phyloP scores from a whole-genome alignment of 257 asterid species.

The Scutellaria minor region DNA sequence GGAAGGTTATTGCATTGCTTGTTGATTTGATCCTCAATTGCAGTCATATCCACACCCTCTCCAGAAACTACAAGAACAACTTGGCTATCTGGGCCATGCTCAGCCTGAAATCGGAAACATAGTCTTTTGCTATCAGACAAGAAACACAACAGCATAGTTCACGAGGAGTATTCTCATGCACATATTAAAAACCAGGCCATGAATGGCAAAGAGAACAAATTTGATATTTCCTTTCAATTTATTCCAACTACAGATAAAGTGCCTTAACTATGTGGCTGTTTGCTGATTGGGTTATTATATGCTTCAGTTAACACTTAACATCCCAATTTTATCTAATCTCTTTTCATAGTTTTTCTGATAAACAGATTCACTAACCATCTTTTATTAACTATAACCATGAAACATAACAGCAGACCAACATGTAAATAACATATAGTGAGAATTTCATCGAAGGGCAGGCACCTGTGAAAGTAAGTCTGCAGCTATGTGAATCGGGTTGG shows the following conservation, averaged over 20 bases:
- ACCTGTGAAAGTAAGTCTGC: slow-evolving; percentile 99
- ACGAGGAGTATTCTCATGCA: slow-evolving; percentile 2
- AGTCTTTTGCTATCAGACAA: slow-evolving; percentile 18
- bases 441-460: slow-evolving; percentile 15
- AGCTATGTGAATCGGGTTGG: slow-evolving; percentile 90
- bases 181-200: slow-evolving; percentile 7
- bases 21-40: slow-evolving; percentile 70
- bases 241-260: neutral
- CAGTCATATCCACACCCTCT: slow-evolving; percentile 70
- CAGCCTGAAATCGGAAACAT: slow-evolving; percentile 68
- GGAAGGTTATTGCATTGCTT: slow-evolving; percentile 89
- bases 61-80: slow-evolving; percentile 95
- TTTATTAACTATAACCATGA: slow-evolving; percentile 21
- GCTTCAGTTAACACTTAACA: slow-evolving; percentile 4
- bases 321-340: neutral
- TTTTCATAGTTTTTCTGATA: slow-evolving; percentile 10
- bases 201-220: slow-evolving; percentile 13
- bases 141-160: neutral
- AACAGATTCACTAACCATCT: slow-evolving; percentile 1
- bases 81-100: slow-evolving; percentile 99
- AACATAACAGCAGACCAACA: slow-evolving; percentile 10
- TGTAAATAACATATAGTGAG: slow-evolving; percentile 10
- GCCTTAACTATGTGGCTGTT: neutral
- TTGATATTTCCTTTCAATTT: neutral
- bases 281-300: slow-evolving; percentile 18